phyloP scores from a whole-genome alignment of 2,329 filamentous ascomycete genomes.

The Colletotrichum karsti region DNA sequence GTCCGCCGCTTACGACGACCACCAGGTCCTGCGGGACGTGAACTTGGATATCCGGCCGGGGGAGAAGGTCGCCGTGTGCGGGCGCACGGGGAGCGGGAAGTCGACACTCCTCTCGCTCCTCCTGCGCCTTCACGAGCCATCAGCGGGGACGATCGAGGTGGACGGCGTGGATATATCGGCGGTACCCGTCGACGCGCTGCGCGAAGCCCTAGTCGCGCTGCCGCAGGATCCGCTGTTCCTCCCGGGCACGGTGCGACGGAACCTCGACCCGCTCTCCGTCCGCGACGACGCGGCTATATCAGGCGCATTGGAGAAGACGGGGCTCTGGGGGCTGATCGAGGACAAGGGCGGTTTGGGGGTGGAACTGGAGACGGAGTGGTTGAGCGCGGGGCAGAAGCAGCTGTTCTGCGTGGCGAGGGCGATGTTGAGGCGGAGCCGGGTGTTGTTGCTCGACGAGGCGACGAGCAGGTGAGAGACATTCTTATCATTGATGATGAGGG shows the following conservation, averaged over 20 bases:
- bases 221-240: conserved; percentile 62
- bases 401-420: conserved; percentile 42
- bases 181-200: conserved; percentile 33
- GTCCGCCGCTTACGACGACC: conserved; percentile 4
- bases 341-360: conserved; percentile 45
- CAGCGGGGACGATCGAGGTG: conserved; percentile 49
- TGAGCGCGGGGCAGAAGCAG: conserved; percentile 44
- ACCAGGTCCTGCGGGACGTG: conserved; percentile 37
- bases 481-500: conserved; percentile 32
- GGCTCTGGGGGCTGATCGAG: conserved; percentile 51
- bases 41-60: conserved; percentile 40
- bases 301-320: conserved; percentile 54
- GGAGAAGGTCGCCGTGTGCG: conserved; percentile 51
- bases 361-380: conserved; percentile 40
- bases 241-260: conserved; percentile 55
- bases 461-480: conserved; percentile 42
- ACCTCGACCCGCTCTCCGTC: conserved; percentile 52
- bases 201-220: conserved; percentile 47
- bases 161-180: conserved; percentile 49
- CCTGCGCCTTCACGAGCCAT: conserved; percentile 56
- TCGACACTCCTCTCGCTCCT: conserved; percentile 50
- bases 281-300: conserved; percentile 51
- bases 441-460: conserved; percentile 46
- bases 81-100: conserved; percentile 49
- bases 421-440: conserved; percentile 35